These are phyloP conservation scores for Ambrosiella beaveri DNA, from an alignment of 2,329 filamentous ascomycete genomes.

Conservation along the genomic window DNA sequence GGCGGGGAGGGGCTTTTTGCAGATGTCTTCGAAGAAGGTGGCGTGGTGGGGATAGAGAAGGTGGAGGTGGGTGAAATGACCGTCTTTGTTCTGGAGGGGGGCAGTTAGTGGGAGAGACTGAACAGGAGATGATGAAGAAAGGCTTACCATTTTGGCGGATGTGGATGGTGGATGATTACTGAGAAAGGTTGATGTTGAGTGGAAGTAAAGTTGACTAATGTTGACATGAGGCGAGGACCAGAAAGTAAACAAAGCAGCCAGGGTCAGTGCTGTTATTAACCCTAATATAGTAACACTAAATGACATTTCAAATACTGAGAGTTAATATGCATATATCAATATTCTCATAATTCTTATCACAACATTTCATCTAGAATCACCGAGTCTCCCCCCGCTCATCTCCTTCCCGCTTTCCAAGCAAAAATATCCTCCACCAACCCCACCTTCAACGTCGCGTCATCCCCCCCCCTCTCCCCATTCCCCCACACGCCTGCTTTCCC, in stretches of 20 bases:
- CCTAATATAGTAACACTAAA: not conserved
- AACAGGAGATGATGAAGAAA: not conserved
- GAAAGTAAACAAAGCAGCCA: not conserved
- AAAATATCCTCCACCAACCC: constrained; percentile 9
- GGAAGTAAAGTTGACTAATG: too few relatives aligned
- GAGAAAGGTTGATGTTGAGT: not conserved
- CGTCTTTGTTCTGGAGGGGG: constrained; percentile 49
- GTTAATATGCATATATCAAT: not conserved
- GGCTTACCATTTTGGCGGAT: not conserved
- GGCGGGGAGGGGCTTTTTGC: constrained; percentile 49
- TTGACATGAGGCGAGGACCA: not conserved
- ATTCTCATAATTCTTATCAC: not conserved
- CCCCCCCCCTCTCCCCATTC: not conserved
- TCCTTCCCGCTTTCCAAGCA: not conserved
- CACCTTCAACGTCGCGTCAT: constrained; percentile 8
- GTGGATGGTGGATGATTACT: not conserved
- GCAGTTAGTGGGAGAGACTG: not conserved
- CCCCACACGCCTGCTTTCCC: constrained; percentile 8
- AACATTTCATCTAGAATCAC: not conserved
- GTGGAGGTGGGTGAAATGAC: constrained; percentile 57
- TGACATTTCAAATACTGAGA: not conserved
- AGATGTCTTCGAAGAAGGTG: constrained; percentile 64
- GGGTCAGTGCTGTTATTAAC: not conserved
- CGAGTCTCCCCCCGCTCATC: not conserved
- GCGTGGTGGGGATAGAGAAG: constrained; percentile 54